A percentile compares a stretch with the other conserved stretches of the same genome.
These are phyloP conservation scores for Solanum sitiens DNA, from an alignment of 257 asterid genomes.

Conservation along the genomic window DNA sequence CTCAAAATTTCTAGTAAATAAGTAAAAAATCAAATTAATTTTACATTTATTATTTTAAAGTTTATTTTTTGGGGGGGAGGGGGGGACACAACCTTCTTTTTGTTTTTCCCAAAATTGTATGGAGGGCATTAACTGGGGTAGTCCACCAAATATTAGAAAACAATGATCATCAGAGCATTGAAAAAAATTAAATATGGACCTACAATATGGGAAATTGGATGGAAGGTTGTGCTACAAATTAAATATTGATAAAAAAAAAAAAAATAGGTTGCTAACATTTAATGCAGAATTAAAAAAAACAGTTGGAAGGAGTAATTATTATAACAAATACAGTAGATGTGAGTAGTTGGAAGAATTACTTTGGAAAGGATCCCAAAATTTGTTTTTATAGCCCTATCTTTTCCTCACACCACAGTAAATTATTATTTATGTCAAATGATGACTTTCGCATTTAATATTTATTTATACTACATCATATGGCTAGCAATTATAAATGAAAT, in stretches of 20 bases:
- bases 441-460: background rate
- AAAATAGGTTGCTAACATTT: background rate
- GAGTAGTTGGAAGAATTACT: background rate
- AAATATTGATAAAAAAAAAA: background rate
- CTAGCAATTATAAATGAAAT: background rate
- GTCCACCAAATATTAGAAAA: background rate
- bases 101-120: background rate
- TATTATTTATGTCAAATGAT: background rate
- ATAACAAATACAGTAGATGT: background rate
- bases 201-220: background rate
- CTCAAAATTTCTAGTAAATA: background rate
- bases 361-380: background rate
- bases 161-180: background rate
- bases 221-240: background rate
- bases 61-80: no score
- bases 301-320: slow-evolving; percentile 14
- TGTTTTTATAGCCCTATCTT: background rate
- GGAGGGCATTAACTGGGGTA: background rate
- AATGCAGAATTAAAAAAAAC: background rate
- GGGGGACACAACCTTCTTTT: background rate
- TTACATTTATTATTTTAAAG: background rate
- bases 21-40: no score
- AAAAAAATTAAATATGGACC: background rate
- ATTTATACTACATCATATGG: background rate
- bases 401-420: background rate